Conservation (phyloP, 2,329 filamentous ascomycete genomes). For the Canariomyces notabilis region DNA sequence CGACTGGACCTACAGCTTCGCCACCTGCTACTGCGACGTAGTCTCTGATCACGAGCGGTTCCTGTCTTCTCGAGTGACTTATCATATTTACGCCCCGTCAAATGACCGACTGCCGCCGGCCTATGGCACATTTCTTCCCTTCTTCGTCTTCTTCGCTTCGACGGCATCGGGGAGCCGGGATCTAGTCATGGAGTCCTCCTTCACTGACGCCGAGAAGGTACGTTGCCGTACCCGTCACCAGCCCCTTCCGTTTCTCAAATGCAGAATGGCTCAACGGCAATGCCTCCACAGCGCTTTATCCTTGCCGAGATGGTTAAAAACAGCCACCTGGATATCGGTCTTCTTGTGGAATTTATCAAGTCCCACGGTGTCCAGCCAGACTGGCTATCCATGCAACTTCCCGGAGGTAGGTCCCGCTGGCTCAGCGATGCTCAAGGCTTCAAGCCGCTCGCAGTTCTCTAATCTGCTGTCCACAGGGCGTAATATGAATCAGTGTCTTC, state of each 20-base stretch:
- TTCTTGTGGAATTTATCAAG: constrained; percentile 45
- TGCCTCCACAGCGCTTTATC: constrained; percentile 46
- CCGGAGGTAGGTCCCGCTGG: constrained; percentile 27
- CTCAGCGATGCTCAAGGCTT: not conserved
- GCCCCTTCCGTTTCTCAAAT: constrained; percentile 11
- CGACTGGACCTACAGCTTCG: constrained; percentile 19
- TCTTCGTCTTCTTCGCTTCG: constrained; percentile 14
- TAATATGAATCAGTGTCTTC: constrained; percentile 32
- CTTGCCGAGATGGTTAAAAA: constrained; percentile 55
- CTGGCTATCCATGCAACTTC: constrained; percentile 34
- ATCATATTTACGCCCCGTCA: constrained; percentile 20
- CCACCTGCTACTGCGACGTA: constrained; percentile 21
- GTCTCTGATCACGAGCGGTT: constrained; percentile 21
- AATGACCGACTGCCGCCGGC: constrained; percentile 23
- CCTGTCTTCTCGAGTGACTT: constrained; percentile 13
- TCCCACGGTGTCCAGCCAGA: constrained; percentile 28
- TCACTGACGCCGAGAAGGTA: constrained; percentile 51
- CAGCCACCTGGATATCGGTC: constrained; percentile 44
- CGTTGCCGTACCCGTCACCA: constrained; percentile 18
- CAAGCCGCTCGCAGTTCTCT: constrained; percentile 7
- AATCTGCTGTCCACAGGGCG: constrained; percentile 28
- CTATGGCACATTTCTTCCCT: constrained; percentile 21
- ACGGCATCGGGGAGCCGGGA: constrained; percentile 14
- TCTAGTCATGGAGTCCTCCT: constrained; percentile 40
- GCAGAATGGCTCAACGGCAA: constrained; percentile 9